Evolutionary conservation across 208 protist species (phyloP).

Genomic region (Crithidia acanthocephali): DNA sequence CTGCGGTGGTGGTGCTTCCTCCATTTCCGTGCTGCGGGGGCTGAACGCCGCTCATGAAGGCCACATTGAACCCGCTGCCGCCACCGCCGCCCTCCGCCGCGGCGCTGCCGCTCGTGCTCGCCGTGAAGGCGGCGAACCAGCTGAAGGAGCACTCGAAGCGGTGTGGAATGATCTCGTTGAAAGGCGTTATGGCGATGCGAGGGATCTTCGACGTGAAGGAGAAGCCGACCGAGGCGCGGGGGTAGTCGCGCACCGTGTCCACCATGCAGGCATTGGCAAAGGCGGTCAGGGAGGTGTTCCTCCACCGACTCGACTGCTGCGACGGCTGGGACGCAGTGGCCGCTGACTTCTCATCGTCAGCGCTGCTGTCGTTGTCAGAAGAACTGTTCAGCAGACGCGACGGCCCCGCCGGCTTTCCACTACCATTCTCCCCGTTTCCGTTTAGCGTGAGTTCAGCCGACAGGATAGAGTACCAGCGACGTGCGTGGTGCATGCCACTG

Average conservation of each 20-base stretch:
- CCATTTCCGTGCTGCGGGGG: background rate
- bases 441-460: conserved; percentile 45
- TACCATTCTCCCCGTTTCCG: conserved; percentile 5
- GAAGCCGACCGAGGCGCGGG: conserved; percentile 65
- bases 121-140: conserved; percentile 52
- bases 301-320: background rate
- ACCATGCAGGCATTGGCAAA: conserved; percentile 68
- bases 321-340: background rate
- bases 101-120: too few relatives aligned
- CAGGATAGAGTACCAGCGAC: conserved; percentile 56
- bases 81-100: too few relatives aligned
- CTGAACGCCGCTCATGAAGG: conserved; percentile 35
- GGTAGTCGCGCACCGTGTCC: conserved; percentile 43
- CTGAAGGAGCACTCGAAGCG: conserved; percentile 70
- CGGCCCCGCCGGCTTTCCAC: background rate
- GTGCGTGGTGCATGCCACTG: conserved; percentile 51
- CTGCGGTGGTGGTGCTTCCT: too few relatives aligned
- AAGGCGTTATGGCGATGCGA: conserved; percentile 40
- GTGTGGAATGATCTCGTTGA: conserved; percentile 51
- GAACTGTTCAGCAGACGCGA: too few relatives aligned
- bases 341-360: background rate
- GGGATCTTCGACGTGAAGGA: conserved; percentile 48
- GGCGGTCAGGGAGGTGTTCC: conserved; percentile 24
- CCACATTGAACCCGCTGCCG: background rate
- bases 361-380: too few relatives aligned